Base-by-base conservation (phyloP, 106 monocot genomes). In the Acanthochlamys bracteata region DNA sequence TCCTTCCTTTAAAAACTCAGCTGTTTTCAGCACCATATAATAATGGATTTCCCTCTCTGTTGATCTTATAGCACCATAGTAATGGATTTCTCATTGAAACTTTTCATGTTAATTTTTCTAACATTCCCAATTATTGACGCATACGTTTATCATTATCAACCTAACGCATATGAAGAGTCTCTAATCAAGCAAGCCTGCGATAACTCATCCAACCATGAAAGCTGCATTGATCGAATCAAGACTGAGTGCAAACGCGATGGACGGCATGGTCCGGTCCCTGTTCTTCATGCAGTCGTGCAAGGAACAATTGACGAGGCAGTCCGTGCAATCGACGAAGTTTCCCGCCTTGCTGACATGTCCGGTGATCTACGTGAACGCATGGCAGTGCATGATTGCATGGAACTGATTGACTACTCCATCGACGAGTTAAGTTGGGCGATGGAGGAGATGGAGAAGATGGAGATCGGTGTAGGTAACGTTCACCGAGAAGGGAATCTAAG, bases 371-470 rank as follows among this genome's bases (percentile, higher is more conserved):
- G 95, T 6, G 90, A 87, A 73, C 82, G 75, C 42, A 73, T 60
- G 57, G 96, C 96, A 4, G 56, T 96, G 7, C 64, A 73, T 7
- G 96, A 96, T 72, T 96, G 96, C 74, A 63, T 70, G n/a, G 88
- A 91, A 72, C 88, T 96, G 0, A 74, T 91, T 3, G 83, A 68
- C 60, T 85, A 76, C 64, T 80, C 87, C 0, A 78, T 88, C 33
- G 71, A 81, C 40, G 80, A 88, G 75, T 74, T 96, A 33, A 72
- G 69, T 0, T 76, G 77, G 84, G 76, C 96, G 1, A 16, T 83
- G 2, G 60, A 42, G 1, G 85, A 84, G 58, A 80, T 96, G 71
- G 65, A 64, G 7, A 4, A 62, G 27, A 63, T 82, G 16, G 70
- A 75, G 12, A 14, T 40, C 0, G 76, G 41, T 7, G 52, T 41